These are phyloP conservation scores for Saccharomycopsis crataegensis DNA, from an alignment of 1,139 yeast genomes.

Conservation along the genomic window DNA sequence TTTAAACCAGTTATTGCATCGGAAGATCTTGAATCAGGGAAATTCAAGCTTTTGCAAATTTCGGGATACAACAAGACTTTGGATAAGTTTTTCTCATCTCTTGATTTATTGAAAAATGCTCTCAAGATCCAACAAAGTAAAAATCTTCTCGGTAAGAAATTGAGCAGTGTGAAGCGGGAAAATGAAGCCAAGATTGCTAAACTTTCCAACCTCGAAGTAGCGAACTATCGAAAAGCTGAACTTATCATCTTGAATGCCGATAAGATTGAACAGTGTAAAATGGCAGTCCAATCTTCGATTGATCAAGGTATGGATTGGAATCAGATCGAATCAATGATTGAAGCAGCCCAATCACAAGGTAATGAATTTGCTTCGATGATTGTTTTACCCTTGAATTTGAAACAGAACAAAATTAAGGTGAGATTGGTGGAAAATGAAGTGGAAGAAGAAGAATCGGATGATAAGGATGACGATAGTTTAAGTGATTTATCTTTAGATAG, in stretches of 20 bases:
- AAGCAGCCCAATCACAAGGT: constrained; percentile 51
- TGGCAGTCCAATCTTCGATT: constrained; percentile 56
- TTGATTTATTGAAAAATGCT: constrained; percentile 75
- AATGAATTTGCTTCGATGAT: constrained; percentile 59
- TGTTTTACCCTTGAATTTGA: constrained; percentile 61
- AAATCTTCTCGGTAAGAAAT: constrained; percentile 61
- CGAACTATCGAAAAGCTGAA: constrained; percentile 64
- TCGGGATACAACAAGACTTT: constrained; percentile 72
- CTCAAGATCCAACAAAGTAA: constrained; percentile 71
- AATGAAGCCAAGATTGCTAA: constrained; percentile 65
- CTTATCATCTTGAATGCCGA: constrained; percentile 65
- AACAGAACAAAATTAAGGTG: constrained; percentile 60
- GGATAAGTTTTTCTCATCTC: constrained; percentile 76
- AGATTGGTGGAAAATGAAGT: constrained; percentile 36
- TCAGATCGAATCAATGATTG: constrained; percentile 70
- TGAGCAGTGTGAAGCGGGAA: constrained; percentile 69
- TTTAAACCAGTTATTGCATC: constrained; percentile 49
- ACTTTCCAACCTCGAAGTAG: constrained; percentile 54
- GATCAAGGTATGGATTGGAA: constrained; percentile 95
- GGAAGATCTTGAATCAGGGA: constrained; percentile 23
- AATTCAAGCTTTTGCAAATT: constrained; percentile 32
- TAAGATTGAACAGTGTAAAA: constrained; percentile 63
- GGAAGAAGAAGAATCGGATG: constrained; percentile 28
- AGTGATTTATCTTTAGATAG: constrained; percentile 13
- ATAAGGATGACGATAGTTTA: constrained; percentile 24